Base-by-base conservation (phyloP, 2,329 filamentous ascomycete genomes). In the Fusarium transvaalense region DNA sequence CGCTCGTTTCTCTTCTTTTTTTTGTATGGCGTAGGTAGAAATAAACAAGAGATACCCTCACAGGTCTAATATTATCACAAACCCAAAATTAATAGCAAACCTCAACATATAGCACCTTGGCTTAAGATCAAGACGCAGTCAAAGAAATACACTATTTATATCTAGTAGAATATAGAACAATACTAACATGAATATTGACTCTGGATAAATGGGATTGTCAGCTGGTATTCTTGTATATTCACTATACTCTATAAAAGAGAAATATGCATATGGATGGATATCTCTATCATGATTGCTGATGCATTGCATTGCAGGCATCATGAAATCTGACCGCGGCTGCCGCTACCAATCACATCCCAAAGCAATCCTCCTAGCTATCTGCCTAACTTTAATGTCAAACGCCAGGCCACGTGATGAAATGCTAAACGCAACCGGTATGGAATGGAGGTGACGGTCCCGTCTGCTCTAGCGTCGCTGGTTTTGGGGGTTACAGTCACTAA, bases 351-450 rank as follows among this genome's bases (percentile, higher is more conserved):
- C 13, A 47, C 37, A 34, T 29, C 21, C 41, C 34, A 39, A 6
- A 53, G 19, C 62, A 29, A 42, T 21, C 47, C 64, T 27, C 50
- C 64, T 46, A 34, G 32, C 31, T 25, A 50, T 19, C 23, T 13
- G n/a, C 21, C 23, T 37, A 31, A 53, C 29, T 52, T 15, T 53
- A 19, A 32, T 38, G 31, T 6, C 50, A 69, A 67, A 64, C 69
- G 71, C 71, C 69, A 74, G 69, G 56, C 39, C 71, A 73, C 71
- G 71, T 73, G 71, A 73, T 55, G 15, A 6, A 3, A 21, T 23
- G 47, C 39, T 47, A 38, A 27, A 47, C 48, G 43, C 29, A n/a
- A 38, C 37, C 19, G 29, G 42, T 42, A 23, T 48, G 46, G 25
- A 25, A 23, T 48, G 46, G 25, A 25, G 32, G 32, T 48, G 21